Evolutionary conservation across 495 filamentous ascomycete genomes (phyloP), one percentile per base, ranked within the genome.

Genomic region (Aspergillus avenaceus): DNA sequence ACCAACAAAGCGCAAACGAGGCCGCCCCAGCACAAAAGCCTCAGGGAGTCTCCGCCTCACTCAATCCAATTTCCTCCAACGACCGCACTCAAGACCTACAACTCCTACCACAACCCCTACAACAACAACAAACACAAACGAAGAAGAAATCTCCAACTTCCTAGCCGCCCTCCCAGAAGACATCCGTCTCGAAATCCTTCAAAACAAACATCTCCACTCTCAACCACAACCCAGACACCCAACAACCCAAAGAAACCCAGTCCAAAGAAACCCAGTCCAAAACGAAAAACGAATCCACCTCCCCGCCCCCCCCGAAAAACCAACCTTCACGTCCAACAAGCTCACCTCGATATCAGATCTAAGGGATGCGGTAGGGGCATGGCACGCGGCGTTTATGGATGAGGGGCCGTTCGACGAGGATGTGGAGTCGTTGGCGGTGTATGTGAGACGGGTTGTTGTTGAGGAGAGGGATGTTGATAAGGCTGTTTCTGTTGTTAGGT

Each of bases 141-240:
- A 19, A 21, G 14, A 24, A 45, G 14, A 52, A 52, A 11, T 26
- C 25, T 2, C 36, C 48, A 4, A 82, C 5, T 91, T 93, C 66
- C 82, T 96, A 26, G 81, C 85, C 11, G 90, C 89, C 18, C 71
- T 96, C 0, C 91, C 91, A 0, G 84, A 87, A 47, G 87, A 95
- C 44, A 78, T 96, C 41, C 82, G 88, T 27, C 66, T 65, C 18
- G 91, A 96, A 70, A 76, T 96, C 12, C 63, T 95, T 8, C 82
- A 77, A 5, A 88, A 49, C 74, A 76, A 9, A 81, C 82, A 13
- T 67, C 75, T n/a, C 0, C 80, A 76, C 8, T 70, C 83, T 9
- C 61, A 75, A 19, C 74, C 75, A 29, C 68, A 63, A 5, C 56
- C 71, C 13, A 70, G 62, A n/a, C n/a, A n/a, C n/a, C n/a, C 22